phyloP scores from a whole-genome alignment of 352 stramenopile genomes.

The Pythium brachiatum region DNA sequence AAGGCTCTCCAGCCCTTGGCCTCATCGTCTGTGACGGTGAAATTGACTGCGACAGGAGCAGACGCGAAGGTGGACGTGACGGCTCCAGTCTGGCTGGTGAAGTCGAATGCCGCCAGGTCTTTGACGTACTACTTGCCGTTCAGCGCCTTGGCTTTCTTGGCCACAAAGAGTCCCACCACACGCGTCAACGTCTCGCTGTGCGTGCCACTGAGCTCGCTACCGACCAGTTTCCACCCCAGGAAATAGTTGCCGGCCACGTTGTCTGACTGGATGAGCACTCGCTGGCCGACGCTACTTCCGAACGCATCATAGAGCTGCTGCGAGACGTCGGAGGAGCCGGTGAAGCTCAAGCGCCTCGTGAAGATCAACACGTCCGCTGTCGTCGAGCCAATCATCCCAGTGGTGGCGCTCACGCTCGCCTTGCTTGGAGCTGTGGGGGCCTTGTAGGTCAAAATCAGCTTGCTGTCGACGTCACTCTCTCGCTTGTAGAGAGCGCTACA shows the following conservation, averaged over 20 bases:
- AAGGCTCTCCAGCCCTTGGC: neutral
- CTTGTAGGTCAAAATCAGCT: neutral
- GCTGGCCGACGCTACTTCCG: neutral
- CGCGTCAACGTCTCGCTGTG: neutral
- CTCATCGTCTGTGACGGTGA: neutral
- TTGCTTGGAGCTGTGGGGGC: neutral
- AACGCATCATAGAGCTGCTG: constrained; percentile 10
- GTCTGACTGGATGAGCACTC: constrained; percentile 14
- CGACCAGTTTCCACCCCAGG: neutral
- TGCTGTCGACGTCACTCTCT: neutral
- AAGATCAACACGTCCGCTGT: constrained; percentile 14
- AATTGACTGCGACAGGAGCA: neutral
- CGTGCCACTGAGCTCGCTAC: neutral
- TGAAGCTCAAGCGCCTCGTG: constrained; percentile 4
- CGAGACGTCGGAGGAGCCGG: neutral
- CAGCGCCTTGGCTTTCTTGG: constrained; percentile 1
- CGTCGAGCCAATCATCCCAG: neutral
- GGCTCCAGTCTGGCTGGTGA: neutral
- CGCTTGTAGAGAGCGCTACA: constrained; percentile 13
- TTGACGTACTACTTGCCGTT: constrained; percentile 4
- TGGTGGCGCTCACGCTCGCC: neutral
- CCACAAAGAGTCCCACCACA: constrained; percentile 10
- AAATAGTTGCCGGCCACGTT: neutral
- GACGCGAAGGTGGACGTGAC: neutral
- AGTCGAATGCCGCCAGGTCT: neutral